Evolutionary conservation across 2,329 filamentous ascomycete genomes (phyloP).

Genomic region (Microcyclospora pomicola): DNA sequence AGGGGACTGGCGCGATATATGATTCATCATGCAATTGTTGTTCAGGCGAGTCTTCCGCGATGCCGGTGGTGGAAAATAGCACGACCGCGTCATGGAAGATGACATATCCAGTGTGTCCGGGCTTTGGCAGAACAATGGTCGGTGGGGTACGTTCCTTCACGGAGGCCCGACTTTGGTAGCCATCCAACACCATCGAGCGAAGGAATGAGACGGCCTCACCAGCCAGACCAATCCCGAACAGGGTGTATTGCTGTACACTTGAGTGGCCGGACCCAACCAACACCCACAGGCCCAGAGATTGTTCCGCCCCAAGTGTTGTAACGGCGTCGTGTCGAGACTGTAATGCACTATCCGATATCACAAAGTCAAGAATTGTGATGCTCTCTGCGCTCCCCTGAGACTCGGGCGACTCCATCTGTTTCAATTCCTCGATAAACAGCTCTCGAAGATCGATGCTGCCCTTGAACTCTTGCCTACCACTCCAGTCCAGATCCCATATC

Average conservation of each 20-base stretch:
- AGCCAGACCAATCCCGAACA: conserved; percentile 57
- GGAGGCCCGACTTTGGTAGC: conserved; percentile 31
- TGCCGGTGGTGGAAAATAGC: conserved; percentile 56
- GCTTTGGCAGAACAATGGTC: conserved; percentile 62
- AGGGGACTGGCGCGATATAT: conserved; percentile 49
- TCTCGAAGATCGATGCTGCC: conserved; percentile 58
- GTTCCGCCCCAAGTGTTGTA: conserved; percentile 10
- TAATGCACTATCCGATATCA: conserved; percentile 38
- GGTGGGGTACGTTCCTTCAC: conserved; percentile 27
- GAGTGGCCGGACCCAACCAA: conserved; percentile 16
- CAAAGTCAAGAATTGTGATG: conserved; percentile 55
- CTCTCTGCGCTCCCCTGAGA: conserved; percentile 23
- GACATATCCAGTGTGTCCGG: conserved; percentile 67
- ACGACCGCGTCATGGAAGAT: conserved; percentile 68
- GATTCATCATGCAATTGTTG: conserved; percentile 57
- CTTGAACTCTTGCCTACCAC: conserved; percentile 64
- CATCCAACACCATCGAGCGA: conserved; percentile 37
- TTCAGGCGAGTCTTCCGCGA: conserved; percentile 53
- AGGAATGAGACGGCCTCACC: conserved; percentile 40
- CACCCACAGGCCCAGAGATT: conserved; percentile 16
- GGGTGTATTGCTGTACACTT: conserved; percentile 46
- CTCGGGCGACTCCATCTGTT: conserved; percentile 36
- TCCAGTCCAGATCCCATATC: conserved; percentile 78
- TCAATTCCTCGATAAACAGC: conserved; percentile 48
- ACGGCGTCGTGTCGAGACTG: conserved; percentile 12